Conservation (phyloP, 352 stramenopile species). For the Phytopythium delawarense region DNA sequence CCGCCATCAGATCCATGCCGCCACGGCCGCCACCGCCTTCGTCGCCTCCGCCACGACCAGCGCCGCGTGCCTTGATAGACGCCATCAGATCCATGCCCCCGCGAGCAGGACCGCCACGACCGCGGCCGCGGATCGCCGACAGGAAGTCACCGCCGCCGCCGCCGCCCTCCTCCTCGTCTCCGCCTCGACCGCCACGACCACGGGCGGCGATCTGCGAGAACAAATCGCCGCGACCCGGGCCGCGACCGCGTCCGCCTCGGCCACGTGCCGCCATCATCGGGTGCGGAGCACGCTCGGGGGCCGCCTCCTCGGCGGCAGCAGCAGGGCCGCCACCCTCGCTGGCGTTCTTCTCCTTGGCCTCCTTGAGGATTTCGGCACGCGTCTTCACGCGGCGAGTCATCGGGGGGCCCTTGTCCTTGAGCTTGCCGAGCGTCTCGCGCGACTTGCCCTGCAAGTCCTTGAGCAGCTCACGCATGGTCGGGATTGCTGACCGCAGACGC, state of each 20-base stretch:
- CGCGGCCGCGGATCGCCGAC: slow-evolving; percentile 49
- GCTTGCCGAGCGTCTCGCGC: slow-evolving; percentile 33
- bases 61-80: slow-evolving; percentile 43
- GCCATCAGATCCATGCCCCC: slow-evolving; percentile 54
- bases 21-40: slow-evolving; percentile 27
- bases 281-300: slow-evolving; percentile 30
- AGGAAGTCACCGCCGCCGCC: slow-evolving; percentile 43
- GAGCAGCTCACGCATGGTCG: slow-evolving; percentile 50
- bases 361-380: slow-evolving; percentile 73
- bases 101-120: slow-evolving; percentile 38
- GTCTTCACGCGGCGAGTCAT: slow-evolving; percentile 60
- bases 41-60: slow-evolving; percentile 14
- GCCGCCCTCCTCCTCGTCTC: slow-evolving; percentile 30
- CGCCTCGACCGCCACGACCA: slow-evolving; percentile 38
- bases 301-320: slow-evolving; percentile 19
- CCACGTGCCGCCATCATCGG: slow-evolving; percentile 43
- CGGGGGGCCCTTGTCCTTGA: slow-evolving; percentile 68
- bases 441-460: slow-evolving; percentile 70
- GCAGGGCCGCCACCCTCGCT: slow-evolving; percentile 33
- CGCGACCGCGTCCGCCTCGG: slow-evolving; percentile 20
- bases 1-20: slow-evolving; percentile 44
- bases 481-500: slow-evolving; percentile 63
- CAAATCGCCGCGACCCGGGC: slow-evolving; percentile 40
- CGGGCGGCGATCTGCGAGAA: slow-evolving; percentile 53
- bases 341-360: slow-evolving; percentile 86